phyloP scores from a whole-genome alignment of 2,329 filamentous ascomycete genomes.

The Penicillium verrucosum region DNA sequence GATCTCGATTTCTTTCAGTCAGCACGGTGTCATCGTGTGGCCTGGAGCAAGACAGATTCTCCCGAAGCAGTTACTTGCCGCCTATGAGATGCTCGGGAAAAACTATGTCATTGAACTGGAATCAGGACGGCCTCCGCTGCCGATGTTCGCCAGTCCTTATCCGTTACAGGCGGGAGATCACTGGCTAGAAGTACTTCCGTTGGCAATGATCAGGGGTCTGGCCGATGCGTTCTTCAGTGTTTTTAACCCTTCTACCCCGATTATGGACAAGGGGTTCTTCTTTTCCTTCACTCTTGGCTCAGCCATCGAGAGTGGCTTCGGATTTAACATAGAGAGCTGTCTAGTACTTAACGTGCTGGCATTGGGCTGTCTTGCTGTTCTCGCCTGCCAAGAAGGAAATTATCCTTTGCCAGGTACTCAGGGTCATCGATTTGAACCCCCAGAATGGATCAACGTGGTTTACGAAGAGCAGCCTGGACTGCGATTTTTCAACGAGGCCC shows the following conservation, averaged over 20 bases:
- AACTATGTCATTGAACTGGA: constrained; percentile 53
- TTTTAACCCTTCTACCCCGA: constrained; percentile 53
- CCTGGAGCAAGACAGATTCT: constrained; percentile 47
- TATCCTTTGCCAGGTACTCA: constrained; percentile 44
- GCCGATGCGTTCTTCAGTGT: constrained; percentile 54
- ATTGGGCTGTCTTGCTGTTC: constrained; percentile 50
- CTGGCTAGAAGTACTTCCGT: constrained; percentile 49
- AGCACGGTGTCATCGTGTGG: constrained; percentile 51
- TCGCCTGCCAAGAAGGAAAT: constrained; percentile 49
- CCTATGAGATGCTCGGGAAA: constrained; percentile 40
- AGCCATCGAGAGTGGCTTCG: constrained; percentile 51
- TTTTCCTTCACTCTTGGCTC: constrained; percentile 50
- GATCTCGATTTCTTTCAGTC: constrained; percentile 49
- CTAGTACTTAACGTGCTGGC: constrained; percentile 52
- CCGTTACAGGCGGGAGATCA: constrained; percentile 34
- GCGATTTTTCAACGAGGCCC: constrained; percentile 55
- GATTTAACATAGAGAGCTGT: constrained; percentile 52
- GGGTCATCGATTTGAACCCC: constrained; percentile 34
- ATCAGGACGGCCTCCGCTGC: constrained; percentile 45
- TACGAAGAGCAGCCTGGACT: constrained; percentile 46
- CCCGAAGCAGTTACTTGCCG: constrained; percentile 41
- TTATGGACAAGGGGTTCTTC: constrained; percentile 53
- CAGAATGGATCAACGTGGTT: constrained; percentile 39
- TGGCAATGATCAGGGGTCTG: constrained; percentile 51
- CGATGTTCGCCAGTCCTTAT: constrained; percentile 40